Base-by-base conservation (phyloP, 1,284 basidiomycete species). In the Amylostereum areolatum region DNA sequence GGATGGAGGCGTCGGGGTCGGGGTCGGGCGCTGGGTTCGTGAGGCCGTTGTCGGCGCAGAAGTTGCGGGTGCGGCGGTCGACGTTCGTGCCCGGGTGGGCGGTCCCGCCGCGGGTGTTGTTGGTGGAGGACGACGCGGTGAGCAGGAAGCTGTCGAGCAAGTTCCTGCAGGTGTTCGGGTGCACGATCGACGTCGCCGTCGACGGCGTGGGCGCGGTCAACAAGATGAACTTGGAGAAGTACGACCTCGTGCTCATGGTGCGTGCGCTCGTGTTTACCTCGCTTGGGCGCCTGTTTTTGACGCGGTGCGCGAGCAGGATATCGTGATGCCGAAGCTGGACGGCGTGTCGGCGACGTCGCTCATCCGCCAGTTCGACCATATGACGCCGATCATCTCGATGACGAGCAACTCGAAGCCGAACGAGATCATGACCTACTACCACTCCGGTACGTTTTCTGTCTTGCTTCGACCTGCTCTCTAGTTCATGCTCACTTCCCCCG, bases 311-410 rank as follows among this genome's bases (percentile, higher is more conserved):
- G 24, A 55, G 43, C 54, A 89, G 91, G 92, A 95, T 58, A 94
- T 96, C 50, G 88, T 94, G 48, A 95, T 95, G 92, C 92, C 92
- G 7, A 92, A 94, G 65, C 71, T 95, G 55, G 92, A 95, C 56
- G 90, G 91, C 46, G 81, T 95, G 25, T 86, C 85, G 24, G 94
- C 96, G 7, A 97, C 95, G 39, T 92, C 86, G 47, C 69, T 97
- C 58, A 97, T 97, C 59, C 78, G 95, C 11, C 90, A 94, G 69
- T 97, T 97, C 62, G 94, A 97, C 69, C 83, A 84, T 52, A 85
- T 84, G 72, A 98, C 95, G 43, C 95, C 95, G 2, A 97, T 97
- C 65, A 97, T 97, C 60, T 94, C 90, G 11, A 97, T 97, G 93
- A 97, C 93, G 48, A 88, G 85, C 62, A 97, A 96, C 66, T 92